These are phyloP conservation scores for Talaromyces sp. DNA, from an alignment of 2,329 filamentous ascomycete species.

Conservation along the genomic window DNA sequence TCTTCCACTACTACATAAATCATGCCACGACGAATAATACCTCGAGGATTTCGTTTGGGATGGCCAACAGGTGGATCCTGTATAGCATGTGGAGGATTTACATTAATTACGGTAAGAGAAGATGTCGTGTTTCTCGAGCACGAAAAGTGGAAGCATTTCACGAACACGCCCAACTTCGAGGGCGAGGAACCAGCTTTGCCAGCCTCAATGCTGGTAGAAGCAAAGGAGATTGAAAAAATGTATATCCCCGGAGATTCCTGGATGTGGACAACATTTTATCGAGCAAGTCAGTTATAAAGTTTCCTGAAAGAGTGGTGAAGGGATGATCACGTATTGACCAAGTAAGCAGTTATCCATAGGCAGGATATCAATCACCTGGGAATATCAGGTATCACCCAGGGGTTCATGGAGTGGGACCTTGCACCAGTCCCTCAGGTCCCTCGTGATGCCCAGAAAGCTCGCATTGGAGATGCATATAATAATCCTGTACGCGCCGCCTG, in stretches of 20 bases:
- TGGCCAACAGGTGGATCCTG: background rate
- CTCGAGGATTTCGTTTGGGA: no score
- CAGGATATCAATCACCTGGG: slow-evolving; percentile 1
- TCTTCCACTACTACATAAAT: no score
- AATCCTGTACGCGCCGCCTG: background rate
- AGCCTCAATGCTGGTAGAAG: background rate
- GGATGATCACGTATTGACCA: background rate
- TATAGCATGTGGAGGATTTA: background rate
- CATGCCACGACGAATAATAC: no score
- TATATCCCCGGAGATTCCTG: slow-evolving; percentile 2
- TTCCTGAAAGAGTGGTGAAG: background rate
- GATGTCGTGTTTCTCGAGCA: background rate
- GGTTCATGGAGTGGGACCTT: no score
- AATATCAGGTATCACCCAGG: slow-evolving; percentile 7
- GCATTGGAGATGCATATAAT: background rate
- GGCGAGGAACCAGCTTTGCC: background rate
- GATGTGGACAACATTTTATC: slow-evolving; percentile 2
- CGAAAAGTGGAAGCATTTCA: slow-evolving; percentile 4
- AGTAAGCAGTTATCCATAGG: slow-evolving; percentile 7
- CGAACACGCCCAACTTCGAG: background rate
- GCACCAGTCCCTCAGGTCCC: background rate
- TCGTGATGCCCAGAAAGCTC: slow-evolving; percentile 1
- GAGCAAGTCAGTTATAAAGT: slow-evolving; percentile 1
- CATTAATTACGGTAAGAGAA: background rate
- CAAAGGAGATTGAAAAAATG: slow-evolving; percentile 5